Evolutionary conservation across 2,329 filamentous ascomycete species (phyloP).

Genomic region (Xylaria sp.): DNA sequence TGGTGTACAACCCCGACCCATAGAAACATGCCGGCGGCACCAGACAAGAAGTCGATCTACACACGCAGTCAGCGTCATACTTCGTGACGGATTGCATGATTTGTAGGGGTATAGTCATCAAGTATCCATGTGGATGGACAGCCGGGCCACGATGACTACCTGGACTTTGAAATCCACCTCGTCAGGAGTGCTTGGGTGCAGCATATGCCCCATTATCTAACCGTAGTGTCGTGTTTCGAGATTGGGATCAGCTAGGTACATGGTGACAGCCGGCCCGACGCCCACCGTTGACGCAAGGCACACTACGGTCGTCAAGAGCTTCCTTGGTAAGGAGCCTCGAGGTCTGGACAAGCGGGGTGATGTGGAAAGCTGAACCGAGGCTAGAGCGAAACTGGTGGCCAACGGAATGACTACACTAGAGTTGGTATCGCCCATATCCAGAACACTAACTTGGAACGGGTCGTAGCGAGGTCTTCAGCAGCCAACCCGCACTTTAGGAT

Average conservation of each 20-base stretch:
- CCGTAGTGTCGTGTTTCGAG: neutral
- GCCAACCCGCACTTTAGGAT: neutral
- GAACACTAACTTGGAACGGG: neutral
- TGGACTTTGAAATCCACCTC: neutral
- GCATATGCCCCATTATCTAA: neutral
- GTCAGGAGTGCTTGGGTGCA: neutral
- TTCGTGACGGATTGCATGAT: neutral
- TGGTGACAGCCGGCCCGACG: conserved; percentile 18
- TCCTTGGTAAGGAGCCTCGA: conserved; percentile 12
- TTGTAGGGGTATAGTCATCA: neutral
- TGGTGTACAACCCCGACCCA: neutral
- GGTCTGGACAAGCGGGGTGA: conserved; percentile 14
- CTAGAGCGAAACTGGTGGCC: neutral
- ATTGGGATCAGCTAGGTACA: conserved; percentile 22
- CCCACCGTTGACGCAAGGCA: conserved; percentile 11
- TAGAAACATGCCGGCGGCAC: conserved; percentile 6
- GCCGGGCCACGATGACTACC: neutral
- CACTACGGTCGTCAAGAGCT: neutral
- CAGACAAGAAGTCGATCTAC: neutral
- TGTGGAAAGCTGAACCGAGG: neutral
- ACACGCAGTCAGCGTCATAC: neutral
- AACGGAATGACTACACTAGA: neutral
- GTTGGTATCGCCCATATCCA: neutral
- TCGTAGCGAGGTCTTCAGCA: conserved; percentile 2
- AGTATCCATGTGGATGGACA: neutral